Base-by-base conservation (phyloP, 768 basidiomycete species). In the Boletus tylopilopsis region DNA sequence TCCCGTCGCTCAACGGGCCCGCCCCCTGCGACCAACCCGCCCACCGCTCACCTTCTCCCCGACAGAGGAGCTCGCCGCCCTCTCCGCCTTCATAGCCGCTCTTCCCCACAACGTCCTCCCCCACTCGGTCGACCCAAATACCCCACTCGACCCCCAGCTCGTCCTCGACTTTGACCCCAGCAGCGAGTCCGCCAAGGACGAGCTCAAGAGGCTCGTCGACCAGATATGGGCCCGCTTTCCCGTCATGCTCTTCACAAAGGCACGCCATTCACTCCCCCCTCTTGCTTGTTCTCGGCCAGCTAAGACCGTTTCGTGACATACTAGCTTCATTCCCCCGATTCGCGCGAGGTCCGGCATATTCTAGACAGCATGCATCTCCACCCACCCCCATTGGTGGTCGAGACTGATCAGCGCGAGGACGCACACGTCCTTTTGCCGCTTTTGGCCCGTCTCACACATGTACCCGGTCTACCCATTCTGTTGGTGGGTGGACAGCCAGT, bases 81-180 rank as follows among this genome's bases (percentile, higher is more conserved):
- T 90, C 40, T 78, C 84, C 3, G 80, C 79, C 49, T 91, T 90
- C 68, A 73, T 91, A 35, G 81, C 81, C 0, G 82, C 84, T 43
- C 74, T 89, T 19, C 80, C 86, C 0, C 81, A 86, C 65, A 91
- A 91, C 66, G 75, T 84, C 48, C 80, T 93, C 49, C 88, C 90
- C 2, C 63, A 70, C 1, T 71, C 72, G 6, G 76, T 90, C 38
- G 79, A 91, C 59, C 85, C 90, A 0, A 57, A 73, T 11, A 55
- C 57, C 11, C 79, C 87, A 8, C 80, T 91, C 50, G 89, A 92
- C 64, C 87, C 90, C 4, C 79, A 89, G 58, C 79, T 91, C 49
- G 78, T 93, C 5, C 76, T 93, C 35, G 90, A 88, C 59, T 93
- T 92, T 63, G 88, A 92, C 62, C 85, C 86, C 0, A 78, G 82